A percentile compares a stretch with the other conserved stretches of the same genome.
Evolutionary conservation across 352 stramenopile genomes (phyloP).

Genomic region (Hyphochytrium catenoides): DNA sequence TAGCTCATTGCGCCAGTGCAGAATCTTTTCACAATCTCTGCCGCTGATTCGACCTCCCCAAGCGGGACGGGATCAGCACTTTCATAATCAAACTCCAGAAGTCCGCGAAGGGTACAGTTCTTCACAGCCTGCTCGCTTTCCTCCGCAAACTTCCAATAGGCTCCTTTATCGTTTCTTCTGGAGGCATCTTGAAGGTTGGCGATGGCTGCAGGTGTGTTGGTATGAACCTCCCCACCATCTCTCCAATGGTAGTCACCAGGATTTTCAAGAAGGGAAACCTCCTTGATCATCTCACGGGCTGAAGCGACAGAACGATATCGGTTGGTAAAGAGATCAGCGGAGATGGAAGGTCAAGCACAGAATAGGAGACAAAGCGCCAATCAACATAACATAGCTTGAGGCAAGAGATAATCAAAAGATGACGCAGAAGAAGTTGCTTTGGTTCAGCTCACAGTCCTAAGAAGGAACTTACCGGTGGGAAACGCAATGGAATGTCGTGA

Average conservation of each 20-base stretch:
- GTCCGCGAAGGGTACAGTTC: slow-evolving; percentile 47
- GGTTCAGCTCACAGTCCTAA: too few species aligned
- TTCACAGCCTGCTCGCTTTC: slow-evolving; percentile 49
- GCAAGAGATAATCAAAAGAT: too few species aligned
- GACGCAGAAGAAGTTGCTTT: too few species aligned
- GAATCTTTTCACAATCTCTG: slow-evolving; percentile 51
- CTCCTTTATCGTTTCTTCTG: slow-evolving; percentile 77
- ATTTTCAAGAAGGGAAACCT: slow-evolving; percentile 41
- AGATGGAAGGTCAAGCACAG: too few species aligned
- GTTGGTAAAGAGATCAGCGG: too few species aligned
- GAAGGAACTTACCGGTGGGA: too few species aligned
- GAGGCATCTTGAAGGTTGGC: slow-evolving; percentile 55
- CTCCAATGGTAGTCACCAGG: slow-evolving; percentile 62
- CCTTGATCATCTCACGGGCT: slow-evolving; percentile 55
- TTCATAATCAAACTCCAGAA: slow-evolving; percentile 46
- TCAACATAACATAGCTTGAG: too few species aligned
- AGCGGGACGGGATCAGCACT: slow-evolving; percentile 24
- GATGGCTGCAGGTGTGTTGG: slow-evolving; percentile 57
- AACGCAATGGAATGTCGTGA: too few species aligned
- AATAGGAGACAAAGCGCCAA: too few species aligned
- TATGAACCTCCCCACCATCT: slow-evolving; percentile 46
- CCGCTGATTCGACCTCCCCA: slow-evolving; percentile 35
- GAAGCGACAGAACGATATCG: slow-evolving; percentile 61
- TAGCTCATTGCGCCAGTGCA: slow-evolving; percentile 63
- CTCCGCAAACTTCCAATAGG: slow-evolving; percentile 73